A percentile compares a stretch with the other conserved stretches of the same genome.
phyloP scores from a whole-genome alignment of 2,329 filamentous ascomycete genomes.

The Fonsecaea erecta region DNA sequence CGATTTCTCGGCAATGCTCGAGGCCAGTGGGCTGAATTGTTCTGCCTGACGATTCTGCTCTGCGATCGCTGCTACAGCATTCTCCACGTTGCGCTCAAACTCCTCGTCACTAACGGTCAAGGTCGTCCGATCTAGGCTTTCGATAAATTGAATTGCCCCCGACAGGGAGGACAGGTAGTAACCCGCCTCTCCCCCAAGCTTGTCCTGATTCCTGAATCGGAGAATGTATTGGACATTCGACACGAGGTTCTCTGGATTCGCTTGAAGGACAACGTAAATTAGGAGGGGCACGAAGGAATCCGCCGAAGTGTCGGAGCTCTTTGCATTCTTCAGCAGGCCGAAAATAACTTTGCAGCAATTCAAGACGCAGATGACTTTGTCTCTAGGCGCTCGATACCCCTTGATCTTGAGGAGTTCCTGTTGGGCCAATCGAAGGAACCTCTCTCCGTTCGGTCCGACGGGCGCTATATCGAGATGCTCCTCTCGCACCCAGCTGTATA shows the following conservation, averaged over 20 bases:
- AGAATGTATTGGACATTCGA: slow-evolving; percentile 98
- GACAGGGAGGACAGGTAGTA: slow-evolving; percentile 92
- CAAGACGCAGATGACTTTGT: slow-evolving; percentile 97
- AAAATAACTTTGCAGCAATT: slow-evolving; percentile 99
- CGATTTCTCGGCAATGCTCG: slow-evolving; percentile 51
- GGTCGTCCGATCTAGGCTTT: slow-evolving; percentile 91
- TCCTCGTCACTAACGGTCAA: slow-evolving; percentile 93
- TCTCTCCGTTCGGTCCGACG: slow-evolving; percentile 81
- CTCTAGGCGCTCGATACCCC: slow-evolving; percentile 91
- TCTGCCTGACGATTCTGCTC: slow-evolving; percentile 75
- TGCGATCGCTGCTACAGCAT: slow-evolving; percentile 91
- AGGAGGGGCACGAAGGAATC: slow-evolving; percentile 94
- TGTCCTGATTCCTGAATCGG: slow-evolving; percentile 95
- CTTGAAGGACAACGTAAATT: slow-evolving; percentile 93
- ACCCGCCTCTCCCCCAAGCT: slow-evolving; percentile 93
- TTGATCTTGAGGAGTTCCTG: slow-evolving; percentile 96
- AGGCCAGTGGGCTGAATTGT: slow-evolving; percentile 43
- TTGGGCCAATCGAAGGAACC: slow-evolving; percentile 86
- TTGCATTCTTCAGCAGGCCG: slow-evolving; percentile 86
- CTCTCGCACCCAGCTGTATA: slow-evolving; percentile 93
- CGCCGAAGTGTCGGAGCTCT: slow-evolving; percentile 84
- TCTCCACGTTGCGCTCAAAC: slow-evolving; percentile 95
- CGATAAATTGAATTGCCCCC: slow-evolving; percentile 93
- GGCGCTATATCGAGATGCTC: slow-evolving; percentile 91
- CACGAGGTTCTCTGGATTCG: slow-evolving; percentile 91